A percentile compares a stretch with the other conserved stretches of the same genome.
Conservation (phyloP, 2,329 filamentous ascomycete genomes). For the Trichoderma simmonsii region DNA sequence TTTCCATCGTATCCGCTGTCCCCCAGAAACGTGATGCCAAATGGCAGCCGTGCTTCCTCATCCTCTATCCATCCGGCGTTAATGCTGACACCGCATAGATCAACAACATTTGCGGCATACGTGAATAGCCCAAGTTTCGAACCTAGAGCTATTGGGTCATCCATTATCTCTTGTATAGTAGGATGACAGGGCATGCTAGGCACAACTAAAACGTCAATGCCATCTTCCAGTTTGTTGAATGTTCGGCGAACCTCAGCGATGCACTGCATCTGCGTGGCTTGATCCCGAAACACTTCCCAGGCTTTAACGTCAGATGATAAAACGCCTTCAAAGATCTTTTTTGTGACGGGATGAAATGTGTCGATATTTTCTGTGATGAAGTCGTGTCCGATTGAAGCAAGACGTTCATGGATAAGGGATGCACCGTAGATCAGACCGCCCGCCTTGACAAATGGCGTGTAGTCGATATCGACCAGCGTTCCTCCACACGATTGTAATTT, state of each 20-base stretch:
- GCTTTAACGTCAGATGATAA: background rate
- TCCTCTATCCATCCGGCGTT: slow-evolving; percentile 6
- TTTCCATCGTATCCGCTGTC: background rate
- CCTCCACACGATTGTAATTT: background rate
- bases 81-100: slow-evolving; percentile 1
- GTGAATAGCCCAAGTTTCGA: background rate
- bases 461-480: background rate
- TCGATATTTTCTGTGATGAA: background rate
- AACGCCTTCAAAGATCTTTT: background rate
- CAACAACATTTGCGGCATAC: background rate
- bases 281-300: slow-evolving; percentile 4
- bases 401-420: slow-evolving; percentile 6
- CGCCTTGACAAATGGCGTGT: background rate
- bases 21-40: slow-evolving; percentile 2
- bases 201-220: slow-evolving; percentile 8
- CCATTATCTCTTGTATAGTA: background rate
- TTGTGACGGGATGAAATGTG: background rate
- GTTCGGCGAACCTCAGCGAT: background rate
- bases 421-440: slow-evolving; percentile 4
- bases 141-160: background rate
- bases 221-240: background rate
- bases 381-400: slow-evolving; percentile 6
- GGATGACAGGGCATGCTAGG: background rate
- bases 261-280: slow-evolving; percentile 1
- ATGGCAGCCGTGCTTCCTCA: background rate